phyloP scores from a whole-genome alignment of 2,329 filamentous ascomycete genomes.

The Podosphaera aphanis region DNA sequence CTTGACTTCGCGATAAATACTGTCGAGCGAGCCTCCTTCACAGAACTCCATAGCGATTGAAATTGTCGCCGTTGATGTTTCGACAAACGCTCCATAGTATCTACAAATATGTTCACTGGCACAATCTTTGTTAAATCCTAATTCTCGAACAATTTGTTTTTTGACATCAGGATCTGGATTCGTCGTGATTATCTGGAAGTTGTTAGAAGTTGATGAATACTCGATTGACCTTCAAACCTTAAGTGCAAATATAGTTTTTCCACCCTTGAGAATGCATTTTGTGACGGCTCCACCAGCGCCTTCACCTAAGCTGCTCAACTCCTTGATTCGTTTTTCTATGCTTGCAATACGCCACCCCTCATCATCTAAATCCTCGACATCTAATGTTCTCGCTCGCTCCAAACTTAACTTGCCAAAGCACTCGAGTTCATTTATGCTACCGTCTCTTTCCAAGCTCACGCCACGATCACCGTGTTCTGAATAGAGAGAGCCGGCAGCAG shows the following conservation, averaged over 20 bases:
- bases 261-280: conserved; percentile 65
- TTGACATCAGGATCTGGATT: conserved; percentile 95
- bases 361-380: conserved; percentile 87
- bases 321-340: conserved; percentile 64
- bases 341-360: conserved; percentile 89
- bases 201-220: neutral
- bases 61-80: conserved; percentile 86
- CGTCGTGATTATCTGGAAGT: conserved; percentile 69
- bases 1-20: conserved; percentile 93
- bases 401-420: conserved; percentile 60
- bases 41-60: conserved; percentile 99
- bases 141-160: conserved; percentile 89
- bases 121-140: conserved; percentile 95
- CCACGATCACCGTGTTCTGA: conserved; percentile 59
- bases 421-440: conserved; percentile 52
- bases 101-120: conserved; percentile 88
- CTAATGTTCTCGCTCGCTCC: conserved; percentile 60
- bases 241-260: conserved; percentile 83
- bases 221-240: conserved; percentile 37
- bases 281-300: conserved; percentile 92
- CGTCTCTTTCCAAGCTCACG: conserved; percentile 58
- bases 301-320: conserved; percentile 76
- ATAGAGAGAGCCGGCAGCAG: conserved; percentile 65
- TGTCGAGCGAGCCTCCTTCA: conserved; percentile 85
- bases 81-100: conserved; percentile 93